Evolutionary conservation across 2,329 filamentous ascomycete species (phyloP).

Genomic region (Beauveria brongniartii): DNA sequence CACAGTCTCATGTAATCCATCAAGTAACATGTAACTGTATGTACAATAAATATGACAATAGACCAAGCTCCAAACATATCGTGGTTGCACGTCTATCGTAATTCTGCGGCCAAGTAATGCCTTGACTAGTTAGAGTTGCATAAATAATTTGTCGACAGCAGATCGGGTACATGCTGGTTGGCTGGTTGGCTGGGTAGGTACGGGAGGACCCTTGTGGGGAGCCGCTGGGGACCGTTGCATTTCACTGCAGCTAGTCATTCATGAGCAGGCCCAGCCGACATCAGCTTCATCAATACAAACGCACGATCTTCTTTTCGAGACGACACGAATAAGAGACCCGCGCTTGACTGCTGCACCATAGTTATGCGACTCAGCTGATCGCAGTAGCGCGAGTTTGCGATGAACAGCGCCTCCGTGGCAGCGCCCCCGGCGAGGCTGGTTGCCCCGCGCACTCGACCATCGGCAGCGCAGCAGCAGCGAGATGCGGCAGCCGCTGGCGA

Average conservation of each 20-base stretch:
- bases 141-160: neutral
- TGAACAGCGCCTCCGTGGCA: constrained; percentile 5
- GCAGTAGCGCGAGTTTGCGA: neutral
- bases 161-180: too few species aligned
- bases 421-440: constrained; percentile 8
- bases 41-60: constrained; percentile 9
- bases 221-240: neutral
- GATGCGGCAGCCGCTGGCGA: constrained; percentile 17
- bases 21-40: constrained; percentile 11
- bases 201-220: neutral
- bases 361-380: neutral
- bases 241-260: neutral
- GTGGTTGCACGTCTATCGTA: neutral
- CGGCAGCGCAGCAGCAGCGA: constrained; percentile 15
- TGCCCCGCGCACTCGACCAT: constrained; percentile 11
- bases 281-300: neutral
- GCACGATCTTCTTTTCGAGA: neutral
- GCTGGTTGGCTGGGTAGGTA: neutral
- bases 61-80: constrained; percentile 1
- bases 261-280: neutral
- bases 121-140: neutral
- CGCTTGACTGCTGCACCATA: neutral
- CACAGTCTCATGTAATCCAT: constrained; percentile 1
- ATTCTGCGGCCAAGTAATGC: neutral
- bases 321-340: neutral